Base-by-base conservation (phyloP, 106 monocot species). In the Acanthochlamys bracteata region DNA sequence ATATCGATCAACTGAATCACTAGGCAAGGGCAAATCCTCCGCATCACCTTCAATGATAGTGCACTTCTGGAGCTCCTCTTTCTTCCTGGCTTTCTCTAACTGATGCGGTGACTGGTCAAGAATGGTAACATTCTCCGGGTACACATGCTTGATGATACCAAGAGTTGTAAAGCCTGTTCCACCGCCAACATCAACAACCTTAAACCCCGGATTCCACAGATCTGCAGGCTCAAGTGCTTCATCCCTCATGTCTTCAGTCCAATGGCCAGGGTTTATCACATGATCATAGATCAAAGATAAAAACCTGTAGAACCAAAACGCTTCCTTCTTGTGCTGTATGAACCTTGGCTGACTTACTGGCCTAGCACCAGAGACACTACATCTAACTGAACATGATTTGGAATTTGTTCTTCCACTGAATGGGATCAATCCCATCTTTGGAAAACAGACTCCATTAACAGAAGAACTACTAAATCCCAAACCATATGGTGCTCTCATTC, bases 301-400 rank as follows among this genome's bases (percentile, higher is more conserved):
- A 69, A 96, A 96, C 11, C 90, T 78, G 55, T 96, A 96, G 78
- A 96, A 96, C 95, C 95, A 96, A 45, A 90, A 96, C 0, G 95
- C 95, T 76, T 90, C 90, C 59, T 90, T 79, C 73, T 95, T 95
- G 89, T 95, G 94, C 80, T 96, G 95, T 7, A 96, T 90, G 76
- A 96, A 90, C 62, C 95, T 81, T 15, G 87, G 95, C 73, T 86
- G 84, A 7, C 74, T 80, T 0, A 84, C 74, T 0, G 95, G 82
- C 59, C 95, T 69, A 0, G 90, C 83, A 60, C 82, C 77, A 24
- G 86, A 81, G 47, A 76, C 13, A 66, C 81, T 83, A 63, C 90
- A 86, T 13, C 61, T 73, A 11, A 67, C 17, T 25, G 57, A 19
- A 0, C 51, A 24, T n/a, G 56, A 23, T 54, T 43, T 68, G 52